Conservation (phyloP, 305 asterid genomes). For the Rubia balearica region DNA sequence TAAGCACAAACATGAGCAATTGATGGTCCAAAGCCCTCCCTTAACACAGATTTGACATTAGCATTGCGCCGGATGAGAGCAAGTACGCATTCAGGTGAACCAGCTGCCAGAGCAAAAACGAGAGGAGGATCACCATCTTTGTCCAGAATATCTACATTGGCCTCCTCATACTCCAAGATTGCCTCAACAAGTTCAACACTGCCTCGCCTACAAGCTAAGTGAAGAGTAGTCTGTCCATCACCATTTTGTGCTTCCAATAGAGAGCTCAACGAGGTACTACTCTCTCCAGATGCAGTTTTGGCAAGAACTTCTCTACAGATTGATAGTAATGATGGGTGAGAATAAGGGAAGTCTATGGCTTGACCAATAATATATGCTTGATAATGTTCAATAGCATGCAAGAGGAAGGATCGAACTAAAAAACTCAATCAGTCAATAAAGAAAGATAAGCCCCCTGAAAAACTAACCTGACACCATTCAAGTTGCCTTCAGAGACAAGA, state of each 20-base stretch:
- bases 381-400: neutral
- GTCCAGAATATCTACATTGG: conserved; percentile 81
- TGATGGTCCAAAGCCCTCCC: conserved; percentile 97
- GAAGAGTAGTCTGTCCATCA: conserved; percentile 98
- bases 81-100: conserved; percentile 90
- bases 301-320: conserved; percentile 63
- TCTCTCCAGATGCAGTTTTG: conserved; percentile 43
- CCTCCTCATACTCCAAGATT: conserved; percentile 67
- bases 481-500: conserved; percentile 80
- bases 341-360: conserved; percentile 17
- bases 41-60: conserved; percentile 78
- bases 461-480: conserved; percentile 70
- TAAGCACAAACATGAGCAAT: conserved; percentile 98
- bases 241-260: conserved; percentile 83
- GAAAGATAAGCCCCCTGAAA: conserved; percentile 15
- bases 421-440: neutral
- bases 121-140: conserved; percentile 98
- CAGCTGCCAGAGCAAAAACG: conserved; percentile 96
- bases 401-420: neutral
- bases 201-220: conserved; percentile 94
- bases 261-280: conserved; percentile 34
- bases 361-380: neutral
- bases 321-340: conserved; percentile 18
- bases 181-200: conserved; percentile 83
- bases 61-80: conserved; percentile 78